Conservation (phyloP, 352 stramenopile genomes). For the Phytophthora foliorum region DNA sequence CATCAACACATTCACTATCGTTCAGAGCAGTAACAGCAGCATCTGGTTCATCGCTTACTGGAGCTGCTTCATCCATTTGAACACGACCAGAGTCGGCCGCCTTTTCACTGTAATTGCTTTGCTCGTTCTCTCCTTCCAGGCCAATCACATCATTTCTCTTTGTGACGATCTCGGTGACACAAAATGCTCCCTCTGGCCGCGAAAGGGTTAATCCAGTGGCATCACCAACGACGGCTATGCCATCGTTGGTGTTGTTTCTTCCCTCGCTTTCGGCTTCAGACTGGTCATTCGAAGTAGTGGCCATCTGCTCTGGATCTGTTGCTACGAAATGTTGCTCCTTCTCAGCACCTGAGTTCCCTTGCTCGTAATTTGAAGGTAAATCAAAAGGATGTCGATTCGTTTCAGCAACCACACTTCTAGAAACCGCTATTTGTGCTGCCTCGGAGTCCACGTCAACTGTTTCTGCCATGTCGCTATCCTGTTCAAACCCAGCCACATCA, state of each 20-base stretch:
- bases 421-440: not conserved
- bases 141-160: not conserved
- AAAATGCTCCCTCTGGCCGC: no score
- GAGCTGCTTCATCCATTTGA: not conserved
- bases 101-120: not conserved
- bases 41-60: not conserved
- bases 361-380: not conserved
- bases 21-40: not conserved
- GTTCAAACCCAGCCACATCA: not conserved
- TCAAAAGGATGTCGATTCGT: no score
- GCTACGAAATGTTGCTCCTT: not conserved
- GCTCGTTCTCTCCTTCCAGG: not conserved
- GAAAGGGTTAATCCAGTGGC: no score
- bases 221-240: no score
- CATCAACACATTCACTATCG: not conserved
- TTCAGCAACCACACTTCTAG: not conserved
- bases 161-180: not conserved
- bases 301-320: slow-evolving; percentile 1
- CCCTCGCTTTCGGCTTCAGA: not conserved
- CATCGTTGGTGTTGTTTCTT: not conserved
- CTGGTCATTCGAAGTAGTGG: not conserved
- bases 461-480: not conserved
- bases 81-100: not conserved
- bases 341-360: not conserved
- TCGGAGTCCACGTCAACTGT: not conserved